Evolutionary conservation across 1,139 yeast species (phyloP).

Genomic region (Magnusiomyces tetraspermus): DNA sequence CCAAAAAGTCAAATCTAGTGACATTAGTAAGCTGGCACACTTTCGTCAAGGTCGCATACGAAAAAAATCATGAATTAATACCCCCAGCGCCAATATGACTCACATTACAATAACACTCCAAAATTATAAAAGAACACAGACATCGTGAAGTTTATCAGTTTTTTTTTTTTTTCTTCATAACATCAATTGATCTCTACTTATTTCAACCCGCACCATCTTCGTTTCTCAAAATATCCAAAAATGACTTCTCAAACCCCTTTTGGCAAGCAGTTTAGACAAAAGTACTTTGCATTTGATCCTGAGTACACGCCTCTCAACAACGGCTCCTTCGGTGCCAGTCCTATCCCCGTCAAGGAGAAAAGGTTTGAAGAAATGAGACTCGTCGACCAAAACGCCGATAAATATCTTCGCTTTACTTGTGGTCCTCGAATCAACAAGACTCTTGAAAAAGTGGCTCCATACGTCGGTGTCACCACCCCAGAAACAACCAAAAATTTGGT

Average conservation of each 20-base stretch:
- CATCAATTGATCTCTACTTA: too few relatives aligned
- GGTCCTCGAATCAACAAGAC: slow-evolving; percentile 27
- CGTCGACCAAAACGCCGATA: slow-evolving; percentile 39
- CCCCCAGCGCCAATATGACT: too few relatives aligned
- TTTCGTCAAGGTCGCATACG: too few relatives aligned
- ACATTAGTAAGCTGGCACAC: too few relatives aligned
- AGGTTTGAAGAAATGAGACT: slow-evolving; percentile 15
- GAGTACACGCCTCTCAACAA: slow-evolving; percentile 22
- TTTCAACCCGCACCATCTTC: too few relatives aligned
- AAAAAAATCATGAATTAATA: too few relatives aligned
- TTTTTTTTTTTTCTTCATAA: too few relatives aligned
- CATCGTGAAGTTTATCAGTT: too few relatives aligned
- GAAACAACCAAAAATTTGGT: slow-evolving; percentile 33
- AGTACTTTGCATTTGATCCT: slow-evolving; percentile 36
- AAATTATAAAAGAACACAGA: too few relatives aligned
- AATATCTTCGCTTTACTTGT: slow-evolving; percentile 29
- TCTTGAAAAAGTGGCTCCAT: slow-evolving; percentile 31
- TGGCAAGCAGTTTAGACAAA: slow-evolving; percentile 43
- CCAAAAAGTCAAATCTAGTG: too few relatives aligned
- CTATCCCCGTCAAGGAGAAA: slow-evolving; percentile 18
- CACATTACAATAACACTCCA: too few relatives aligned
- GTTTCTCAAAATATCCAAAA: too few relatives aligned
- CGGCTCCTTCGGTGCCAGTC: slow-evolving; percentile 24
- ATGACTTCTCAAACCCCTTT: slow-evolving; percentile 29
- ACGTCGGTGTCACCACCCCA: slow-evolving; percentile 13